Percentiles rank a stretch among this genome's conserved stretches.
Conservation (phyloP, 2,329 filamentous ascomycete species). For the Ascochyta pisi region DNA sequence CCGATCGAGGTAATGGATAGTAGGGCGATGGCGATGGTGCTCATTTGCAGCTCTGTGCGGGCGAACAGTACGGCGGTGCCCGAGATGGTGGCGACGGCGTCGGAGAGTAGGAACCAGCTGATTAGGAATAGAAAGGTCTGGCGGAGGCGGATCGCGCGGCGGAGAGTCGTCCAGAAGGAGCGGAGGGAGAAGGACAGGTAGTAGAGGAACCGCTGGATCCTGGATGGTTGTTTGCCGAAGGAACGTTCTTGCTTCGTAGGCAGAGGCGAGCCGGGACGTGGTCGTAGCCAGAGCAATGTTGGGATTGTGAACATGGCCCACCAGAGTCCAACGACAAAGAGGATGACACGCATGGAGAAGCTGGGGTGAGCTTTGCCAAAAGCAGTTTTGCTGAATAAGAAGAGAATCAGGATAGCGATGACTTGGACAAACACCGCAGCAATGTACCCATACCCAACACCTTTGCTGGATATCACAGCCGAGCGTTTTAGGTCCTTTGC, state of each 20-base stretch:
- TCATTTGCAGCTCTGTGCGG: slow-evolving; percentile 88
- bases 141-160: slow-evolving; percentile 70
- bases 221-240: slow-evolving; percentile 19
- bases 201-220: slow-evolving; percentile 54
- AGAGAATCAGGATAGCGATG: slow-evolving; percentile 75
- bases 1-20: slow-evolving; percentile 91
- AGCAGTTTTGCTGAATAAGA: slow-evolving; percentile 54
- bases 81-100: slow-evolving; percentile 90
- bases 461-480: slow-evolving; percentile 84
- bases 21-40: slow-evolving; percentile 80
- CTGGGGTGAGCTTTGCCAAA: slow-evolving; percentile 72
- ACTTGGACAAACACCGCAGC: slow-evolving; percentile 83
- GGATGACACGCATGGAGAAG: slow-evolving; percentile 79
- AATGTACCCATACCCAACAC: slow-evolving; percentile 88
- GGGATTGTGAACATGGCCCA: slow-evolving; percentile 89
- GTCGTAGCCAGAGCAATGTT: slow-evolving; percentile 80
- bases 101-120: slow-evolving; percentile 91
- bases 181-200: slow-evolving; percentile 85
- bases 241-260: slow-evolving; percentile 30
- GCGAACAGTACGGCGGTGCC: slow-evolving; percentile 94
- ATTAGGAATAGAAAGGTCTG: slow-evolving; percentile 79
- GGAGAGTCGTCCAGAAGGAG: slow-evolving; percentile 78
- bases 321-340: slow-evolving; percentile 84
- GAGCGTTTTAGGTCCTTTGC: slow-evolving; percentile 76
- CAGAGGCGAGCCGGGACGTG: slow-evolving; percentile 84